phyloP scores from a whole-genome alignment of 148 eudicot species.

The Fagopyrum homotropicum region DNA sequence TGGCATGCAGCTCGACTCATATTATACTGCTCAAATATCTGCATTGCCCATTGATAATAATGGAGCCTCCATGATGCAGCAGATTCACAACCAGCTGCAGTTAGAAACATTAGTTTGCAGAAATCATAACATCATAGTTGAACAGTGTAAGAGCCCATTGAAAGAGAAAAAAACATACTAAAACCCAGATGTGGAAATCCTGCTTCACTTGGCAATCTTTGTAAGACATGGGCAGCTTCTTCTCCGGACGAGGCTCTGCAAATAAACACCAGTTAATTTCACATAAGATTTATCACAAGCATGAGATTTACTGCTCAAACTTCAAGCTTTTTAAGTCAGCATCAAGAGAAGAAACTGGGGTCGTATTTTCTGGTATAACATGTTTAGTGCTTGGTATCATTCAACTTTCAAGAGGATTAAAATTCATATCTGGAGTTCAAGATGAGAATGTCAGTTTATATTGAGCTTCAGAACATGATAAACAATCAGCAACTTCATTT shows the following conservation, averaged over 20 bases:
- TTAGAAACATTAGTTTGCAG: conserved; percentile 13
- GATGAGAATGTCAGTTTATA: background rate
- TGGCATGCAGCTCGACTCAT: conserved; percentile 85
- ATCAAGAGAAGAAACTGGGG: background rate
- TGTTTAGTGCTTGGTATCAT: background rate
- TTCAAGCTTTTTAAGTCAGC: background rate
- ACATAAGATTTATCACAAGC: background rate
- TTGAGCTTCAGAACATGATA: background rate
- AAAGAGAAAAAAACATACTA: conserved; percentile 29
- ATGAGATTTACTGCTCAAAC: background rate
- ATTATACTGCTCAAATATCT: conserved; percentile 83
- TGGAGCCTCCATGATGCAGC: conserved; percentile 81
- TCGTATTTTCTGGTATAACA: background rate
- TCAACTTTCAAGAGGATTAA: background rate
- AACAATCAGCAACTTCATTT: background rate
- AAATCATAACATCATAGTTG: background rate
- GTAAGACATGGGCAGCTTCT: conserved; percentile 65
- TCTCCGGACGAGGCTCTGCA: conserved; percentile 77
- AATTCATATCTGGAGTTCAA: background rate
- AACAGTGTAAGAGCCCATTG: background rate
- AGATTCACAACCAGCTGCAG: conserved; percentile 46
- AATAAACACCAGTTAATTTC: conserved; percentile 3
- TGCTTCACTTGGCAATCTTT: conserved; percentile 55
- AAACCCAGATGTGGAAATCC: conserved; percentile 55
- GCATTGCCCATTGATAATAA: conserved; percentile 97